These are phyloP conservation scores for Candida odintsovae DNA, from an alignment of 805 yeast genomes.

Conservation along the genomic window DNA sequence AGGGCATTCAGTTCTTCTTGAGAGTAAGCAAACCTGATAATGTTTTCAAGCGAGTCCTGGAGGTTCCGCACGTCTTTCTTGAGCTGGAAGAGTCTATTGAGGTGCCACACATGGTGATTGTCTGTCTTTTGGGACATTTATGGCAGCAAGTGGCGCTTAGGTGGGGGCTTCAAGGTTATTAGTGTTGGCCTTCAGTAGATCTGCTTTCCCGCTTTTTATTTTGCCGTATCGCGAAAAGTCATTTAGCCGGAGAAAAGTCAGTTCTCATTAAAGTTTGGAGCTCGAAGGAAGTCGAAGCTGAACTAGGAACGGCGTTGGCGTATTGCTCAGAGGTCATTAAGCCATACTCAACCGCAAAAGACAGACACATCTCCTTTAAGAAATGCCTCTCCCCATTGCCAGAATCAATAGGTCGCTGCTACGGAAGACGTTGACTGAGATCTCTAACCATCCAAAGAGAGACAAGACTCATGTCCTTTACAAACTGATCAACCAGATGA, in stretches of 20 bases:
- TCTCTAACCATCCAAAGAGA: not conserved
- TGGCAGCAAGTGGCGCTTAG: not conserved
- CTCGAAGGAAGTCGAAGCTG: no score
- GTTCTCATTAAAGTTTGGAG: no score
- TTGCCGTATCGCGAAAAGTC: no score
- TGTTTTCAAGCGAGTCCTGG: constrained; percentile 4
- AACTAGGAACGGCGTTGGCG: no score
- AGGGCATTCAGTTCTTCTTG: not conserved
- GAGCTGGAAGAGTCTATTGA: not conserved
- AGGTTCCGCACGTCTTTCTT: constrained; percentile 4
- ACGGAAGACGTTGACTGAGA: not conserved
- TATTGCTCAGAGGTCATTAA: no score
- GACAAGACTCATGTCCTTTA: not conserved
- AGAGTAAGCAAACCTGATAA: not conserved
- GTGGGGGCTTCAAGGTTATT: not conserved
- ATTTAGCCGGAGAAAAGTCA: no score
- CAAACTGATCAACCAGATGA: not conserved
- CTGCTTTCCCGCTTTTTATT: no score
- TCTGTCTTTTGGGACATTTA: not conserved
- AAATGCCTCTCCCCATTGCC: not conserved
- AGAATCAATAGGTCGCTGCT: not conserved
- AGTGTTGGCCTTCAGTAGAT: no score
- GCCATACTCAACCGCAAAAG: no score
- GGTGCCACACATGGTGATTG: not conserved
- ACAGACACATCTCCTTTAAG: no score